phyloP scores from a whole-genome alignment of 177 flowering plant genomes.

The Vitis hybrid region DNA sequence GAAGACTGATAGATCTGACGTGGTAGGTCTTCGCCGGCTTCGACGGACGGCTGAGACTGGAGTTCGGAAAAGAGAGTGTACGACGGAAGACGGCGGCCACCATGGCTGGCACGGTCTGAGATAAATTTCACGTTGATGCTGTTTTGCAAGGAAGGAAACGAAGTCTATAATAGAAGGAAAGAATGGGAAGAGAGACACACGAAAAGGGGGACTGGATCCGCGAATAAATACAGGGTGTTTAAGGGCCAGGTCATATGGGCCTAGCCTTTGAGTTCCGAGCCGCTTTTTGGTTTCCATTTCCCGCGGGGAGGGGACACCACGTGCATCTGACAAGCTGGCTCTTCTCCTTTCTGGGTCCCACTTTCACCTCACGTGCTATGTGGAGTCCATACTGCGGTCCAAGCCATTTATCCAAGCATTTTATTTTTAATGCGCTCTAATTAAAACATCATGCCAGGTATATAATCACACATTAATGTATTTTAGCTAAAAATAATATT shows the following conservation, averaged over 20 bases:
- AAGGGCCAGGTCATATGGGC: constrained; percentile 4
- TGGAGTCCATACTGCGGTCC: no score
- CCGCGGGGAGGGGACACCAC: constrained; percentile 25
- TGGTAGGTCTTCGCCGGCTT: constrained; percentile 43
- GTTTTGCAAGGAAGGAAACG: no score
- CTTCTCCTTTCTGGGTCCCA: background rate
- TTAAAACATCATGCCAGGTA: no score
- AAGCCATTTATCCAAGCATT: no score
- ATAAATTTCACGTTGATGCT: no score
- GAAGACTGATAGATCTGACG: constrained; percentile 73
- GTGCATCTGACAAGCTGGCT: constrained; percentile 30
- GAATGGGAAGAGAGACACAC: constrained; percentile 5
- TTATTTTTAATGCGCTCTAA: no score
- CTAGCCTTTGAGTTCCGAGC: background rate
- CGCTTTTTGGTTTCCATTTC: constrained; percentile 10
- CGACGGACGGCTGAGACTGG: constrained; percentile 32
- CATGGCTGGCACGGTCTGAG: background rate
- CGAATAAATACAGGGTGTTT: constrained; percentile 31
- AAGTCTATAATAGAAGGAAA: background rate
- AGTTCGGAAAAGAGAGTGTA: constrained; percentile 66
- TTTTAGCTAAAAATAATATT: no score
- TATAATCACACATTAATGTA: no score
- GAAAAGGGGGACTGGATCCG: constrained; percentile 28
- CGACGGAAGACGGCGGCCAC: constrained; percentile 66
- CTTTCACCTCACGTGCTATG: background rate